Evolutionary conservation across 1,284 basidiomycete genomes (phyloP), one percentile per base, ranked within the genome.

Genomic region (Tetrapyrgos nigripes): DNA sequence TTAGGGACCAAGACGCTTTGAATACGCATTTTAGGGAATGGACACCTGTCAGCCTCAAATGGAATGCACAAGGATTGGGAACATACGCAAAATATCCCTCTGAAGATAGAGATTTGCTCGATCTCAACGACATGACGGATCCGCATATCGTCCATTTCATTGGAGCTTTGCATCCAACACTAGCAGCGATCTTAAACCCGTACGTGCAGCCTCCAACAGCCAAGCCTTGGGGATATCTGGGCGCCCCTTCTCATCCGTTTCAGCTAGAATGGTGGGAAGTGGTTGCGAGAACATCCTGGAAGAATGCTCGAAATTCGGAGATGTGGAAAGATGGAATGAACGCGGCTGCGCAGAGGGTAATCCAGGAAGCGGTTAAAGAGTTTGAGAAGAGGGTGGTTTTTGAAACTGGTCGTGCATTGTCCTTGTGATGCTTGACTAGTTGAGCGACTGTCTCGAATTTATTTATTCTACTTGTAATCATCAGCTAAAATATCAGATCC

Each of bases 221-320:
- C 5, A 87, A 86, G 59, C 84, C 84, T 0, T 86, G 85, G 84
- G 83, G 83, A 1, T 85, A 84, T 60, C 73, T 79, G 0, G 81
- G 83, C 5, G 74, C 82, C 0, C 83, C 82, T 10, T 80, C 78
- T 5, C 79, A 86, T 62, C 83, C 85, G 0, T 83, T 76, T 62
- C 66, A 68, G 26, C 63, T 63, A n/a, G 81, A 80, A 52, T 86
- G 85, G 83, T 84, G 81, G 80, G 50, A 55, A 2, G 62, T 69
- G 19, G 59, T 79, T n/a, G 77, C 78, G 46, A 64, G 68, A 57
- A 83, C 83, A 0, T 68, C 62, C 4, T 85, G 82, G 83, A 70
- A 62, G 35, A 76, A 70, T 4, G 76, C 56, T 57, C 57, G 63
- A 67, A 64, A 65, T 29, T 58, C 51, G 14, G 28, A 53, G 5